Percentiles rank a stretch among this genome's conserved stretches.
Evolutionary conservation across 176 grass and related monocot genomes (phyloP).

Genomic region (Neostapfia colusana): DNA sequence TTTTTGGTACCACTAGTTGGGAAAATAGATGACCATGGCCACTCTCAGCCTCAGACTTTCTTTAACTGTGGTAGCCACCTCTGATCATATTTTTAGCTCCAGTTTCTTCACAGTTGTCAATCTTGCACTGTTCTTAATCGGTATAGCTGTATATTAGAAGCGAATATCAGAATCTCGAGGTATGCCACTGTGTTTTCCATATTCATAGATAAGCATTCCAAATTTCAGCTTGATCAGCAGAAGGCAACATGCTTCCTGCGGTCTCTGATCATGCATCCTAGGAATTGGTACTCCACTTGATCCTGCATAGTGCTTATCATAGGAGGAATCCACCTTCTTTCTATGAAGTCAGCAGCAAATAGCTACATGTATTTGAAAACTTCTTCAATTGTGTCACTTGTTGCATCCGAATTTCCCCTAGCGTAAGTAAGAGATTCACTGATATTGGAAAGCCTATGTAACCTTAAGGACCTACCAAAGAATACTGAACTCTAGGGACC

Average conservation of each 20-base stretch:
- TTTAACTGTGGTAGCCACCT: neutral
- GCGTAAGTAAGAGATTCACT: neutral
- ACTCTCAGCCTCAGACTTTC: neutral
- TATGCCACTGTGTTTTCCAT: neutral
- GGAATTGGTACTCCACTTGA: neutral
- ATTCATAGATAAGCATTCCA: neutral
- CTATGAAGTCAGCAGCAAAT: neutral
- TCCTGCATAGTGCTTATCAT: neutral
- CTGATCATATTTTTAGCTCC: neutral
- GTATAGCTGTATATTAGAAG: neutral
- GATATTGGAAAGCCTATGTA: neutral
- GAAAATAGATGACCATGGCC: neutral
- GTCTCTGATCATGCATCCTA: neutral
- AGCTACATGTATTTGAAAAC: neutral
- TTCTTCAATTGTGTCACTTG: neutral
- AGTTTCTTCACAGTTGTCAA: neutral
- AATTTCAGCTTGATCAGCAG: neutral
- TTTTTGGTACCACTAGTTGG: neutral
- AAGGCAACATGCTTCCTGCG: neutral
- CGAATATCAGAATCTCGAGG: neutral
- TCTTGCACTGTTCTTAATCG: neutral
- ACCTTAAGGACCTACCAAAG: slow-evolving; percentile 3
- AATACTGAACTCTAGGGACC: neutral
- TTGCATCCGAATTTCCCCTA: neutral
- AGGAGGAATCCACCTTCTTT: neutral